Conservation (phyloP, 352 stramenopile species). For the Phytophthora palmivora region DNA sequence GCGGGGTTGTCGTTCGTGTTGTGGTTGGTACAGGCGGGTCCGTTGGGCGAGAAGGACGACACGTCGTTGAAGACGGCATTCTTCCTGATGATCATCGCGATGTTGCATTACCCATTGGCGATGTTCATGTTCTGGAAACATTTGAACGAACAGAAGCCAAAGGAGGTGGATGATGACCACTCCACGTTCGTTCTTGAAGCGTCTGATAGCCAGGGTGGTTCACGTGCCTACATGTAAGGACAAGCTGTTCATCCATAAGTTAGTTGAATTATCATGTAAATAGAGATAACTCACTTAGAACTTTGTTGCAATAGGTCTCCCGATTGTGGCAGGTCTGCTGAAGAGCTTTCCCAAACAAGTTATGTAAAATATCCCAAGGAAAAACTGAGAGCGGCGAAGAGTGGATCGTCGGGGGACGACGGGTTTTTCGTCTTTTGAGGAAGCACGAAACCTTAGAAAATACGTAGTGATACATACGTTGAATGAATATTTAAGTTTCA, state of each 20-base stretch:
- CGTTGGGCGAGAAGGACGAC: too few relatives aligned
- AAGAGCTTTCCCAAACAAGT: neutral
- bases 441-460: too few relatives aligned
- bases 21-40: too few relatives aligned
- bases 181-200: conserved; percentile 20
- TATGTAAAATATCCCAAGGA: neutral
- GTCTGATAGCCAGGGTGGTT: conserved; percentile 19
- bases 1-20: too few relatives aligned
- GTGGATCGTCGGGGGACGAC: neutral
- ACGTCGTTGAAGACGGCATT: too few relatives aligned
- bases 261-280: conserved; percentile 8
- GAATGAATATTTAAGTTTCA: too few relatives aligned
- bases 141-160: conserved; percentile 6
- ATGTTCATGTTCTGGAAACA: conserved; percentile 30
- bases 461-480: too few relatives aligned
- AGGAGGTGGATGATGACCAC: conserved; percentile 3
- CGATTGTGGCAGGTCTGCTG: neutral
- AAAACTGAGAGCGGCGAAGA: neutral
- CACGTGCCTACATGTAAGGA: conserved; percentile 24
- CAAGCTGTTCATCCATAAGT: neutral
- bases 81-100: too few relatives aligned
- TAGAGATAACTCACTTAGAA: conserved; percentile 5
- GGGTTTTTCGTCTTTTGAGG: neutral
- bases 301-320: neutral
- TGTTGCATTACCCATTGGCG: too few relatives aligned